Conservation (phyloP, 2,329 filamentous ascomycete species). For the Aureobasidium namibiae region DNA sequence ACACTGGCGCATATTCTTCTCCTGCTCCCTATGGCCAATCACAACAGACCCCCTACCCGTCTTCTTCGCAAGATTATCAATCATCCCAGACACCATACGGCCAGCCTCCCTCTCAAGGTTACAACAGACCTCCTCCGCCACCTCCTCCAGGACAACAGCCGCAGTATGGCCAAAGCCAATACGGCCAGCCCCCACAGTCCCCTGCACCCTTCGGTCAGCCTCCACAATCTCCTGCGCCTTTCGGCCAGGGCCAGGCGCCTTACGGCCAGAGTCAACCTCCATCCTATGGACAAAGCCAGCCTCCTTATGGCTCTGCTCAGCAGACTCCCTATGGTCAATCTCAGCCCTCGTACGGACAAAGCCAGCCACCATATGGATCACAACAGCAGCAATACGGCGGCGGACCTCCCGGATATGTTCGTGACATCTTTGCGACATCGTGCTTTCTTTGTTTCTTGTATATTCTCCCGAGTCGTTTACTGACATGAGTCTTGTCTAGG, state of each 20-base stretch:
- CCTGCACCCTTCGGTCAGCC: too few species aligned
- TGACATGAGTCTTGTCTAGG: constrained; percentile 15
- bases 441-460: neutral
- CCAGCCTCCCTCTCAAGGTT: constrained; percentile 15
- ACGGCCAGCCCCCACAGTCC: too few species aligned
- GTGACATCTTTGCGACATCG: constrained; percentile 16
- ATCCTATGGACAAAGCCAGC: neutral
- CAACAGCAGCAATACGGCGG: constrained; percentile 4
- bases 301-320: neutral
- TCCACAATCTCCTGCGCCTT: constrained; percentile 2
- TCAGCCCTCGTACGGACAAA: neutral
- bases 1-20: constrained; percentile 23
- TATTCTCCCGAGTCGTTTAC: neutral
- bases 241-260: neutral
- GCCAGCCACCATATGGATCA: neutral
- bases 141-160: constrained; percentile 19
- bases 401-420: constrained; percentile 16
- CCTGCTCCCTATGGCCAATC: constrained; percentile 23
- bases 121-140: constrained; percentile 9
- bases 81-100: constrained; percentile 14
- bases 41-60: constrained; percentile 18
- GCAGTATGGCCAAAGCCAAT: constrained; percentile 13
- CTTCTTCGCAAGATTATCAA: too few species aligned
- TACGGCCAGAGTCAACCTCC: constrained; percentile 6
- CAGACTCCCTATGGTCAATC: constrained; percentile 6